A percentile compares a stretch with the other conserved stretches of the same genome.
Evolutionary conservation across 2,329 filamentous ascomycete species (phyloP).

Genomic region (Zymoseptoria passerinii): DNA sequence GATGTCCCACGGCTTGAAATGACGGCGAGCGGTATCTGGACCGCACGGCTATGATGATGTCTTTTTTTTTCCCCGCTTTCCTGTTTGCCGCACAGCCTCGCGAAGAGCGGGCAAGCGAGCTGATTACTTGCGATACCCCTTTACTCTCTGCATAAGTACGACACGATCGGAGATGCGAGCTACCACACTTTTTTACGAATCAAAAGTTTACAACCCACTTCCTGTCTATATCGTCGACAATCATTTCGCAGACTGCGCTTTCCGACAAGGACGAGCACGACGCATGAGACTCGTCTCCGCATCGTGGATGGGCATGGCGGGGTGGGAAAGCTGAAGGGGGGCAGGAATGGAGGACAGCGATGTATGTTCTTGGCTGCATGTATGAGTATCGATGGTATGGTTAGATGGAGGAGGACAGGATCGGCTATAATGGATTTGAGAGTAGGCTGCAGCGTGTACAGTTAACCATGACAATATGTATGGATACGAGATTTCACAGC

Average conservation of each 20-base stretch:
- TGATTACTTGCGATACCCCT: conserved; percentile 19
- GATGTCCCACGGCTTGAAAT: conserved; percentile 12
- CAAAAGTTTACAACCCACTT: neutral
- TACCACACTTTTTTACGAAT: conserved; percentile 2
- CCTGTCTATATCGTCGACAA: neutral
- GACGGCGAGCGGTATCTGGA: conserved; percentile 7
- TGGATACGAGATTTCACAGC: neutral
- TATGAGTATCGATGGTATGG: conserved; percentile 1
- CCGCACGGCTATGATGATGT: conserved; percentile 1
- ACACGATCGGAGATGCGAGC: conserved; percentile 7
- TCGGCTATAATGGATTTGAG: neutral
- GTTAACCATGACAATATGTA: neutral
- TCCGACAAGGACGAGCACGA: neutral
- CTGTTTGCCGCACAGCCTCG: conserved; percentile 4
- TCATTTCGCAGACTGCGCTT: neutral
- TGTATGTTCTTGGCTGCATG: neutral
- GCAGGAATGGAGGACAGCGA: conserved; percentile 3
- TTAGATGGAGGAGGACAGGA: neutral
- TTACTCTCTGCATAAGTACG: conserved; percentile 4
- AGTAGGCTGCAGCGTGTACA: neutral
- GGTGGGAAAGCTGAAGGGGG: neutral
- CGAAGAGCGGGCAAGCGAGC: conserved; percentile 1
- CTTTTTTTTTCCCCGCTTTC: conserved; percentile 7
- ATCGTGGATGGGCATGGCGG: neutral
- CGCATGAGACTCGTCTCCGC: neutral